Percentiles rank a stretch among this genome's conserved stretches.
phyloP scores from a whole-genome alignment of 2,329 filamentous ascomycete genomes.

The Alternaria gansuensis region DNA sequence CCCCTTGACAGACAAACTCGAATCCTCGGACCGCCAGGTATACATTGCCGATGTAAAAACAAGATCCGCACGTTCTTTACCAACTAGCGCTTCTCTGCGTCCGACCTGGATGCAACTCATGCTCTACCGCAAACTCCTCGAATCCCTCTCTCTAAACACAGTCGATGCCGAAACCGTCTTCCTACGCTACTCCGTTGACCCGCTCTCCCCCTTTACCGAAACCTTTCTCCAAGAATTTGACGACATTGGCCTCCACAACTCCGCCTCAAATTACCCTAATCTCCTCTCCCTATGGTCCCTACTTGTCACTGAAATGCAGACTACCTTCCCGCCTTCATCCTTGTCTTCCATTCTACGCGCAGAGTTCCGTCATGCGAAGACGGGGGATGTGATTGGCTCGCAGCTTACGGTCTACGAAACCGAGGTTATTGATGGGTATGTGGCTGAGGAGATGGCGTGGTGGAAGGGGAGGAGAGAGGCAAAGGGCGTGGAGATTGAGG shows the following conservation, averaged over 20 bases:
- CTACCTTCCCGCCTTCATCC: constrained; percentile 60
- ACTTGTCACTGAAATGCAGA: constrained; percentile 68
- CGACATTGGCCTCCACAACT: constrained; percentile 60
- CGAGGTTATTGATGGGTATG: constrained; percentile 69
- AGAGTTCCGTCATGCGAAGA: constrained; percentile 61
- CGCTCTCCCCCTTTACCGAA: constrained; percentile 75
- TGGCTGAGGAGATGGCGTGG: constrained; percentile 79
- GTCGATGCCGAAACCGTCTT: constrained; percentile 76
- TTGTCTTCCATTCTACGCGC: constrained; percentile 63
- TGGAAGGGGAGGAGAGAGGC: constrained; percentile 81
- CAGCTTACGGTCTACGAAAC: constrained; percentile 73
- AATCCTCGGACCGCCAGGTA: constrained; percentile 52
- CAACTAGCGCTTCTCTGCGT: constrained; percentile 71
- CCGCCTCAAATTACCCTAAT: constrained; percentile 67
- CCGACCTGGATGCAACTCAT: constrained; percentile 88
- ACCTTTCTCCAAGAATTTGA: constrained; percentile 79
- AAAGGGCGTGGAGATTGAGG: constrained; percentile 79
- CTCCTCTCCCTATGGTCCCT: constrained; percentile 68
- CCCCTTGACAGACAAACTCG: neutral
- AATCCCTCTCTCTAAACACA: constrained; percentile 73
- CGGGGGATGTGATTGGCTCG: constrained; percentile 64
- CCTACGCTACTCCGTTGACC: constrained; percentile 73
- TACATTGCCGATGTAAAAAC: constrained; percentile 94
- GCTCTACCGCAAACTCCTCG: constrained; percentile 87
- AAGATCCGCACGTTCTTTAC: constrained; percentile 69